Base-by-base conservation (phyloP, 208 protist genomes). In the Leishmania major region DNA sequence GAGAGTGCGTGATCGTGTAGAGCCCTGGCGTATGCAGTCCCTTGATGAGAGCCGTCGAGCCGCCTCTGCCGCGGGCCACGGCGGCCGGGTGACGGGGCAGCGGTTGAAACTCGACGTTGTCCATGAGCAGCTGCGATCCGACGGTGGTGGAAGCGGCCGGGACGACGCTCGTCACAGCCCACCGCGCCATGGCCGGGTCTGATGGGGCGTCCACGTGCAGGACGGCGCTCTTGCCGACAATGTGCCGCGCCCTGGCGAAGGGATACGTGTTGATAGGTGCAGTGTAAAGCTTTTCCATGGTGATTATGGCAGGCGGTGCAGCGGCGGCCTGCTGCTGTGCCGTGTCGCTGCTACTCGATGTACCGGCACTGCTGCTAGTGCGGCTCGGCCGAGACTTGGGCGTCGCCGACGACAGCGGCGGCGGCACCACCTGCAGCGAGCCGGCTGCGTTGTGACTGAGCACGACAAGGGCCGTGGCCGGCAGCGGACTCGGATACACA, bases 21-120 rank as follows among this genome's bases (percentile, higher is more conserved):
- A 98, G 82, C 3, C 95, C 95, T 15, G 93, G 91, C 13, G 85
- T 89, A 37, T 73, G 55, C 67, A 98, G 84, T 19, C 90, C 90
- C 10, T 77, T 85, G 64, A 96, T 85, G 51, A 92, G 82, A 15
- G 84, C 93, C 7, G 91, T 94, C 10, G 89, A 81, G 19, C 93
- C 94, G n/a, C 88, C 89, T 13, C 80, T 40, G 19, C 88, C 87
- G 22, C 88, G 77, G 17, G 82, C 86, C 49, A 94, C 8, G 1
- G 89, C 90, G 25, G 77, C 88, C 4, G 78, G 86, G 83, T 94
- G 85, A 40, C 82, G 89, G 10, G 64, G 75, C 72, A 94, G 81
- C 45, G 83, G 71, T 6, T 78, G 51, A 74, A 97, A 92, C 64
- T 86, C 78, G 57, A 95, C 87, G 22, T n/a, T 67, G 51, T 92